Conservation (phyloP, 1,284 basidiomycete species). For the Ceratobasidium sp. region DNA sequence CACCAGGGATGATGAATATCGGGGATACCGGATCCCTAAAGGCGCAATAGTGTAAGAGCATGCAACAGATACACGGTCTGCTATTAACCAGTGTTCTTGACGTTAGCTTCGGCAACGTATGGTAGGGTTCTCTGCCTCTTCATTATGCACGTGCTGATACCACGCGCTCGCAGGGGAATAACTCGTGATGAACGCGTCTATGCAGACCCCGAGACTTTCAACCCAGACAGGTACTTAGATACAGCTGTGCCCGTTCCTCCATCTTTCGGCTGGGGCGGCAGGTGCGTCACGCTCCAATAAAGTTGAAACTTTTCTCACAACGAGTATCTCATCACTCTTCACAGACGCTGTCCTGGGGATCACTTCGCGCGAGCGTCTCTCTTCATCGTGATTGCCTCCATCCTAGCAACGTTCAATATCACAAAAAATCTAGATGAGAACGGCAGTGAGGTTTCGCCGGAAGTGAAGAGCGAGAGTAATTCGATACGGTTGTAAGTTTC, state of each 20-base stretch:
- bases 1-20: constrained; percentile 16
- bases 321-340: no score
- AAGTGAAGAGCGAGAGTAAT: constrained; percentile 1
- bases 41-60: constrained; percentile 19
- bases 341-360: background rate
- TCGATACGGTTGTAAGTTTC: constrained; percentile 6
- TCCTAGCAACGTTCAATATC: background rate
- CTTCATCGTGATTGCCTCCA: constrained; percentile 8
- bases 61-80: no score
- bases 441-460: constrained; percentile 4
- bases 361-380: background rate
- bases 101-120: constrained; percentile 13
- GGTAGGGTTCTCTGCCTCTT: background rate
- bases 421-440: constrained; percentile 4
- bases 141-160: no score
- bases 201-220: background rate
- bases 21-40: constrained; percentile 27
- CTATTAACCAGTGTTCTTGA: background rate
- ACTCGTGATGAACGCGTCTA: constrained; percentile 11
- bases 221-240: constrained; percentile 16
- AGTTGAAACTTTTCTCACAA: no score
- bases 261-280: background rate
- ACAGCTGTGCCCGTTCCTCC: background rate
- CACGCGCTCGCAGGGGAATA: background rate
- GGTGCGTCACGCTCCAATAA: background rate